Percentiles rank a stretch among this genome's conserved stretches.
These are phyloP conservation scores for Ailanthus altissimus DNA, from an alignment of 345 rosid genomes.

Conservation along the genomic window DNA sequence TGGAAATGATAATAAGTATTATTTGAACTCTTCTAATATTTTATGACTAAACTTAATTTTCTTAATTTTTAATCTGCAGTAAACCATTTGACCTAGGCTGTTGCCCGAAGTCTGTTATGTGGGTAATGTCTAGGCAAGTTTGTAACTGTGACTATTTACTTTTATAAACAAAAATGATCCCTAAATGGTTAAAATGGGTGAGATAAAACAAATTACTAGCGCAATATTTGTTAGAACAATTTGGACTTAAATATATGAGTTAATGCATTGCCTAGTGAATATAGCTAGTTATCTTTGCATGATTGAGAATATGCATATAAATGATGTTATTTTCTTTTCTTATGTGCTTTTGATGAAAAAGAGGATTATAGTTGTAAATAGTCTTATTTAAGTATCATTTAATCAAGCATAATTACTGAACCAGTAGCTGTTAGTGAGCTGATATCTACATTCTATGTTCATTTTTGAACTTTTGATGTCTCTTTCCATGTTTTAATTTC, in stretches of 20 bases:
- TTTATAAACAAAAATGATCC: not conserved
- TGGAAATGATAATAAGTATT: not conserved
- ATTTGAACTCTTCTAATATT: not conserved
- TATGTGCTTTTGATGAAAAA: not conserved
- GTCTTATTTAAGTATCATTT: not conserved
- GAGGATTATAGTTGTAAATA: not conserved
- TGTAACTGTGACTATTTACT: not conserved
- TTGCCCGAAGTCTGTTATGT: not conserved
- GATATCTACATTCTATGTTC: not conserved
- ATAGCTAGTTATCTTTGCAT: not conserved
- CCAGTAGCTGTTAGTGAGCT: not conserved
- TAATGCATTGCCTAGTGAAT: not conserved
- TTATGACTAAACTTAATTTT: not conserved
- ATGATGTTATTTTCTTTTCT: not conserved
- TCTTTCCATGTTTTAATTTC: not conserved
- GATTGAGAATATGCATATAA: not conserved
- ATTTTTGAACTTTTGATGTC: not conserved
- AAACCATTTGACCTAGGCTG: not conserved
- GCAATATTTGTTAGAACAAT: not conserved
- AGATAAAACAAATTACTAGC: conserved; percentile 4
- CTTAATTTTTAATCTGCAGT: not conserved
- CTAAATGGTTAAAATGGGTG: not conserved
- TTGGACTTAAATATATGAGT: not conserved
- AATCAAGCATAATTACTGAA: not conserved
- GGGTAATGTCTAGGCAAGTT: not conserved